These are phyloP conservation scores for Stenogyne calaminthoides DNA, from an alignment of 305 asterid genomes.

Conservation along the genomic window DNA sequence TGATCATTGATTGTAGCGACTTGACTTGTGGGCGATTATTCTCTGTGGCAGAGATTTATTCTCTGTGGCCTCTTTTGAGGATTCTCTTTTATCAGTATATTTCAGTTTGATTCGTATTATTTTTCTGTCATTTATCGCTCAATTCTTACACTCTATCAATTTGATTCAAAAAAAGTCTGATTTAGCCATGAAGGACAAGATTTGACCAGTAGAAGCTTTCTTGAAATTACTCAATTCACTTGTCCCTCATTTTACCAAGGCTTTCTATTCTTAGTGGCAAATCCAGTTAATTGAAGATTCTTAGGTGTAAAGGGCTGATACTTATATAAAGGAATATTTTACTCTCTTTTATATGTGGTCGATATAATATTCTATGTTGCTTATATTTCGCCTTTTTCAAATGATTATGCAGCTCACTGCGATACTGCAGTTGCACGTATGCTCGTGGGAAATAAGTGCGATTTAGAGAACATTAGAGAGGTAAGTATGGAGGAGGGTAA, in stretches of 20 bases:
- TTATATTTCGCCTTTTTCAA: neutral
- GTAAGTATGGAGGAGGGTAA: constrained; percentile 66
- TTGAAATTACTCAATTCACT: neutral
- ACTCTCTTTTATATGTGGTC: neutral
- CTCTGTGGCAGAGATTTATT: too few species aligned
- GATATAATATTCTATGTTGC: neutral
- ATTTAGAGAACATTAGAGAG: constrained; percentile 63
- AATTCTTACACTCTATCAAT: too few species aligned
- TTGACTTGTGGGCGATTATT: too few species aligned
- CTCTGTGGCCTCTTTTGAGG: too few species aligned
- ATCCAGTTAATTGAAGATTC: neutral
- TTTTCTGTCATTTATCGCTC: too few species aligned
- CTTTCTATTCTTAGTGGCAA: neutral
- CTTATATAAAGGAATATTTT: neutral
- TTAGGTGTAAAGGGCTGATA: neutral
- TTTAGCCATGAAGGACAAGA: neutral
- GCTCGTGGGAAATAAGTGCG: constrained; percentile 79
- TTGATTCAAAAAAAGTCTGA: neutral
- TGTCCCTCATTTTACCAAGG: neutral
- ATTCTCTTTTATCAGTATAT: too few species aligned
- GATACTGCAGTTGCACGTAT: constrained; percentile 62
- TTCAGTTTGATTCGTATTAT: too few species aligned
- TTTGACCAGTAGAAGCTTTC: neutral
- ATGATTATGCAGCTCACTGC: constrained; percentile 58
- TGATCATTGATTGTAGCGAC: too few species aligned